Conservation (phyloP, 2,329 filamentous ascomycete species). For the Knufia petricola region DNA sequence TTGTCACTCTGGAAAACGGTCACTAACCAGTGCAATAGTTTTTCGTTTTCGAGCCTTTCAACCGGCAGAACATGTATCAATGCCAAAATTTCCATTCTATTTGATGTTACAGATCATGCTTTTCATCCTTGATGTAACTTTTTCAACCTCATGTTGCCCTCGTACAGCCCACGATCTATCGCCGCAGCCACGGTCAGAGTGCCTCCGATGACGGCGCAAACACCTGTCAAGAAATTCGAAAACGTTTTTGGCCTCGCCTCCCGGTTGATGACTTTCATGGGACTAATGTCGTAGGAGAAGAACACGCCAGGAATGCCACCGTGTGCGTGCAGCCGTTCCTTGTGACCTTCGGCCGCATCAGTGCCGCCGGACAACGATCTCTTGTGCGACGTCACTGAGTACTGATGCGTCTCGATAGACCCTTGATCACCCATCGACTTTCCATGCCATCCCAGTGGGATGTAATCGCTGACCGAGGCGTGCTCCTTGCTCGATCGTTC, state of each 20-base stretch:
- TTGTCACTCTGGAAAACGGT: background rate
- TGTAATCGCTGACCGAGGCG: conserved; percentile 39
- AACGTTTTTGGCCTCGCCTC: conserved; percentile 85
- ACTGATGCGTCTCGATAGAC: conserved; percentile 95
- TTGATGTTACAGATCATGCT: background rate
- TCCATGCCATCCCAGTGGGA: conserved; percentile 60
- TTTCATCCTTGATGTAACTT: conserved; percentile 62
- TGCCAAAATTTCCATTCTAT: background rate
- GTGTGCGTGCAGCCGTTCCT: conserved; percentile 78
- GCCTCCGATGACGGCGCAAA: conserved; percentile 89
- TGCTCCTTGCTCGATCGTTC: conserved; percentile 35
- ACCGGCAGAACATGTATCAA: background rate
- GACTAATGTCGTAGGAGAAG: conserved; percentile 98
- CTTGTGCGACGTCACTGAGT: conserved; percentile 95
- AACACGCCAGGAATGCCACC: conserved; percentile 96
- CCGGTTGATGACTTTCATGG: conserved; percentile 98
- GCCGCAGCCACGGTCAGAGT: conserved; percentile 93
- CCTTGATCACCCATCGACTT: conserved; percentile 57
- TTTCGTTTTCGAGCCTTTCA: too few relatives aligned
- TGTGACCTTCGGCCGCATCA: conserved; percentile 78
- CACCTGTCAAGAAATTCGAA: conserved; percentile 80
- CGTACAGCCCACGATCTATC: conserved; percentile 81
- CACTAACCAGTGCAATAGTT: background rate
- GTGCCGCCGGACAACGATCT: conserved; percentile 74
- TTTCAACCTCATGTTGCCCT: conserved; percentile 73